Percentiles rank a stretch among this genome's conserved stretches.
Evolutionary conservation across 1,284 basidiomycete species (phyloP).

Genomic region (Heterobasidion irregulare): DNA sequence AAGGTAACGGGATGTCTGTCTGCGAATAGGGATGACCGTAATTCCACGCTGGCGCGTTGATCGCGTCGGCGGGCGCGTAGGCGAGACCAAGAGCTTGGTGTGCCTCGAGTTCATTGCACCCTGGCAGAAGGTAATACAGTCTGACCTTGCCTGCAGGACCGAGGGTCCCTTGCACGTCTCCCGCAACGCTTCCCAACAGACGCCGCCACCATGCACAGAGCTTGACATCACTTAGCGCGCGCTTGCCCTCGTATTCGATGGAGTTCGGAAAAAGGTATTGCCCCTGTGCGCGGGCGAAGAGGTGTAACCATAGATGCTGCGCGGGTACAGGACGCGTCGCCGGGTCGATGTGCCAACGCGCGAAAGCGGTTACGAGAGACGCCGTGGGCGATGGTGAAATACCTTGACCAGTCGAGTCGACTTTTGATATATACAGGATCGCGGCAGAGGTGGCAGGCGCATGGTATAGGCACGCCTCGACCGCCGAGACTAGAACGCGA

Average conservation of each 20-base stretch:
- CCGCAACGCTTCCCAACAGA: conserved; percentile 51
- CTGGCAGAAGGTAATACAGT: conserved; percentile 68
- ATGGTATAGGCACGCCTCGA: conserved; percentile 80
- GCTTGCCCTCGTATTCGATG: conserved; percentile 67
- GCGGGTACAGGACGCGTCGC: conserved; percentile 49
- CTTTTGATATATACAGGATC: conserved; percentile 88
- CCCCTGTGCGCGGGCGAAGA: conserved; percentile 86
- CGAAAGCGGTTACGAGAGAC: conserved; percentile 58
- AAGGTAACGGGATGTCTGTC: conserved; percentile 48
- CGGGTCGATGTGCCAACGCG: conserved; percentile 66
- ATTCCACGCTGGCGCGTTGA: conserved; percentile 34
- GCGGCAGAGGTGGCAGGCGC: conserved; percentile 60
- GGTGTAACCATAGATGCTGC: conserved; percentile 67
- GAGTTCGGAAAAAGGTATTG: conserved; percentile 96
- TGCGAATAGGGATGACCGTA: conserved; percentile 76
- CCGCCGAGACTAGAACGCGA: conserved; percentile 64
- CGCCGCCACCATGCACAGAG: conserved; percentile 93
- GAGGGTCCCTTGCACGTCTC: conserved; percentile 22
- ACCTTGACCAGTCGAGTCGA: conserved; percentile 86
- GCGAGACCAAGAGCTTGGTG: conserved; percentile 43
- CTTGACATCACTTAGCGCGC: conserved; percentile 68
- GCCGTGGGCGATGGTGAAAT: conserved; percentile 53
- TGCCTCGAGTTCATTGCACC: conserved; percentile 66
- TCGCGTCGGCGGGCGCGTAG: conserved; percentile 14
- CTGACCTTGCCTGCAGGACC: conserved; percentile 19